phyloP scores from a whole-genome alignment of 2,329 filamentous ascomycete species.

The Byssochlamys sp. region DNA sequence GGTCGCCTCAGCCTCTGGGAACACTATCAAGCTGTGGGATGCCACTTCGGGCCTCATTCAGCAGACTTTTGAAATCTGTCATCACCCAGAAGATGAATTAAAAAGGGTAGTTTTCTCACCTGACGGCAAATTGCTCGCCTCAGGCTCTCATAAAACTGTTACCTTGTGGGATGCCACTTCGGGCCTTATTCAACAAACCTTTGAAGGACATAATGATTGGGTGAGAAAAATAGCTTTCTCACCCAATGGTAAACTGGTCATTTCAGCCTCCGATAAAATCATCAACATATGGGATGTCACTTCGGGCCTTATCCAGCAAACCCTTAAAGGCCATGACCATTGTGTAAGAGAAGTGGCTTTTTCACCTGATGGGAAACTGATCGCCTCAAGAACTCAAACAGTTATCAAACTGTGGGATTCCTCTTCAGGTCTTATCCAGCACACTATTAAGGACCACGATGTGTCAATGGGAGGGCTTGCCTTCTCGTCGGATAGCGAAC shows the following conservation, averaged over 20 bases:
- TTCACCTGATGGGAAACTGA: not conserved
- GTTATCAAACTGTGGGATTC: not conserved
- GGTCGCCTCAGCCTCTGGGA: slow-evolving; percentile 17
- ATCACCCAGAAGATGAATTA: too few species aligned
- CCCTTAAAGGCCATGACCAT: not conserved
- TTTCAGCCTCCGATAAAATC: slow-evolving; percentile 17
- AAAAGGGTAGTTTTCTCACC: too few species aligned
- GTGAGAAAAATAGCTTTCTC: slow-evolving; percentile 18
- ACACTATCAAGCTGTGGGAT: slow-evolving; percentile 19
- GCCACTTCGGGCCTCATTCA: not conserved
- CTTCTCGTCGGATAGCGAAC: not conserved
- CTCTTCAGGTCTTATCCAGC: not conserved
- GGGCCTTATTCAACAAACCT: slow-evolving; percentile 3
- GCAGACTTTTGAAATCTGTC: not conserved
- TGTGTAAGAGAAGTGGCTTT: not conserved
- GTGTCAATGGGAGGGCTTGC: not conserved
- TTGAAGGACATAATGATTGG: slow-evolving; percentile 12
- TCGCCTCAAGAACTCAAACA: not conserved
- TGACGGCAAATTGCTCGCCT: too few species aligned
- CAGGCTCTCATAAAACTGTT: too few species aligned
- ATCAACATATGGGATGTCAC: slow-evolving; percentile 16
- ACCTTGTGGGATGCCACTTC: slow-evolving; percentile 11
- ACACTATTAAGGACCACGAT: not conserved
- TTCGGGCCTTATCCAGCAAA: not conserved
- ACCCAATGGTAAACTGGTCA: slow-evolving; percentile 13